Percentiles rank a stretch among this genome's conserved stretches.
Evolutionary conservation across 768 basidiomycete genomes (phyloP).

Genomic region (Psilocybe sp.): DNA sequence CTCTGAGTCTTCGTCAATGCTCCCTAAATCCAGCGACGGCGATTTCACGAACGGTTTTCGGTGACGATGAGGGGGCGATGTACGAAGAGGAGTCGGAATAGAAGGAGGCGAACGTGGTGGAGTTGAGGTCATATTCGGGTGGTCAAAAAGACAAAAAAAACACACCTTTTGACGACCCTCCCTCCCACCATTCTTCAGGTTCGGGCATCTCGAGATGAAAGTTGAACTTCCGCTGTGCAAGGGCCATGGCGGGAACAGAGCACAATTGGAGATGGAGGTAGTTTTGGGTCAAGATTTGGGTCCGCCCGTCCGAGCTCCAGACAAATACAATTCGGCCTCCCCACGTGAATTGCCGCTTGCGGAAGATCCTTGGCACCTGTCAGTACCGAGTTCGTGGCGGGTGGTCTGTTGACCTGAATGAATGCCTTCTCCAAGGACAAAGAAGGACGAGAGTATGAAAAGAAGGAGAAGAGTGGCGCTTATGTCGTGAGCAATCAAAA

Average conservation of each 20-base stretch:
- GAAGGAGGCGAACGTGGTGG: conserved; percentile 1
- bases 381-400: no score
- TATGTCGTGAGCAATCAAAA: no score
- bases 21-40: conserved; percentile 16
- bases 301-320: no score
- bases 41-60: conserved; percentile 12
- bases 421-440: no score
- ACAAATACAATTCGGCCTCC: no score
- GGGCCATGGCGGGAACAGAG: conserved; percentile 9
- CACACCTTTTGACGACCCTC: conserved; percentile 18
- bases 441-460: no score
- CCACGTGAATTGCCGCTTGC: no score
- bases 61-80: not conserved
- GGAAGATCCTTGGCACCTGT: no score
- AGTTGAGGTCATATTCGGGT: conserved; percentile 5
- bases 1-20: conserved; percentile 24
- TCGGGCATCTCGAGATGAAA: conserved; percentile 10
- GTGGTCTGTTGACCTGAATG: no score
- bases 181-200: conserved; percentile 23
- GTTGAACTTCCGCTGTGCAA: conserved; percentile 16
- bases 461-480: no score
- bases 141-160: conserved; percentile 1
- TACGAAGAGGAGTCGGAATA: not conserved
- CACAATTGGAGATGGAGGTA: conserved; percentile 15
- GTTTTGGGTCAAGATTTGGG: conserved; percentile 2